Evolutionary conservation across 176 grass and related monocot genomes (phyloP).

Genomic region (Triticum timopheevii): DNA sequence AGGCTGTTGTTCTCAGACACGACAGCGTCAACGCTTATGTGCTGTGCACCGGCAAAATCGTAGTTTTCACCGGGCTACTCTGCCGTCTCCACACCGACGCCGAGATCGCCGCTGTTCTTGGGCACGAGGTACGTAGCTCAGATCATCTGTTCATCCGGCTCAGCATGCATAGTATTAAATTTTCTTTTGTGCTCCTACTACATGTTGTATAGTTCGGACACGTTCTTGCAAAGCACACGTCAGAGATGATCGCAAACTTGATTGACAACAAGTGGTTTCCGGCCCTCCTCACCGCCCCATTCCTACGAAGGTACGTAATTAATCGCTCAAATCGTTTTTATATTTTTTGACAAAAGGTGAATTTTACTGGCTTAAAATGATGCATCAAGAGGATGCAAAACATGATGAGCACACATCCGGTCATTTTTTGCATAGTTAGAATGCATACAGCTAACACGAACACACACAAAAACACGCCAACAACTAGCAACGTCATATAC

Average conservation of each 20-base stretch:
- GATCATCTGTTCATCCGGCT: too few relatives aligned
- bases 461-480: too few relatives aligned
- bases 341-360: too few relatives aligned
- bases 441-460: background rate
- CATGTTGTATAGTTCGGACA: background rate
- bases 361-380: too few relatives aligned
- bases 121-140: background rate
- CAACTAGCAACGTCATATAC: too few relatives aligned
- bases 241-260: background rate
- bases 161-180: background rate
- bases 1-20: background rate
- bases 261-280: background rate
- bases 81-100: background rate
- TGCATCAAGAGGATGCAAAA: too few relatives aligned
- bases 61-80: background rate
- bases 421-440: too few relatives aligned
- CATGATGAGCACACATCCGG: too few relatives aligned
- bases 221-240: background rate
- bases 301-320: background rate
- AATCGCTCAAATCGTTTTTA: too few relatives aligned
- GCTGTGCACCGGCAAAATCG: background rate
- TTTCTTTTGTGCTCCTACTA: background rate
- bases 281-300: background rate
- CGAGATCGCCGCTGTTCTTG: background rate
- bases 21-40: background rate